Evolutionary conservation across 176 grass and related monocot genomes (phyloP).

Genomic region (Musa acuminata): DNA sequence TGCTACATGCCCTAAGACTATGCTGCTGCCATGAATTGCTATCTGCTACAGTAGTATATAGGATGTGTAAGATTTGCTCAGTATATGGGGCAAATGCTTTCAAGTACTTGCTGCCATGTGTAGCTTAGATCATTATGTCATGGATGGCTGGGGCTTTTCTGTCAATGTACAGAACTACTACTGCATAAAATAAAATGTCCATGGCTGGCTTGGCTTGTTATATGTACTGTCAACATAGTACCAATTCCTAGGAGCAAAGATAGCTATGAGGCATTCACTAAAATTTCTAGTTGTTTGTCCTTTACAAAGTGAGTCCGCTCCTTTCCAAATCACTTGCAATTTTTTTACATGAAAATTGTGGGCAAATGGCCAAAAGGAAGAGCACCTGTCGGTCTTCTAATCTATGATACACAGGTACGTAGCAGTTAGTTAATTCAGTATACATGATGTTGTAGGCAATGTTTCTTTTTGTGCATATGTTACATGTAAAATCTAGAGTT

Average conservation of each 20-base stretch:
- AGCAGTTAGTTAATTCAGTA: too few relatives aligned
- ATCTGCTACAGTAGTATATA: not conserved
- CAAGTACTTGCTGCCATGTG: not conserved
- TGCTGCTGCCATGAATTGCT: not conserved
- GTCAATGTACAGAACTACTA: not conserved
- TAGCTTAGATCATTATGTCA: not conserved
- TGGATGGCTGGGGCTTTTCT: not conserved
- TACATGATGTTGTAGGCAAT: too few relatives aligned
- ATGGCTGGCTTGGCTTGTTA: not conserved
- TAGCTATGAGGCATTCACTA: not conserved
- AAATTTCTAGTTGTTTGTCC: not conserved
- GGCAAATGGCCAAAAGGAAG: too few relatives aligned
- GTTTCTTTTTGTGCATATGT: too few relatives aligned
- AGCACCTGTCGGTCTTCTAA: too few relatives aligned
- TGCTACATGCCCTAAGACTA: too few relatives aligned
- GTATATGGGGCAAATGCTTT: too few relatives aligned
- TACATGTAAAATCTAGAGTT: too few relatives aligned
- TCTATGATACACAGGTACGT: too few relatives aligned
- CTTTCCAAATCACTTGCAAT: not conserved
- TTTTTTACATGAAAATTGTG: not conserved
- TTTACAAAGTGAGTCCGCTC: not conserved
- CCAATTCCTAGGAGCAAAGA: not conserved
- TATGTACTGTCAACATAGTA: not conserved
- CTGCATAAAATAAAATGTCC: not conserved
- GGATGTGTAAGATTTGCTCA: not conserved